phyloP scores from a whole-genome alignment of 768 basidiomycete genomes.

The Russula abietina region DNA sequence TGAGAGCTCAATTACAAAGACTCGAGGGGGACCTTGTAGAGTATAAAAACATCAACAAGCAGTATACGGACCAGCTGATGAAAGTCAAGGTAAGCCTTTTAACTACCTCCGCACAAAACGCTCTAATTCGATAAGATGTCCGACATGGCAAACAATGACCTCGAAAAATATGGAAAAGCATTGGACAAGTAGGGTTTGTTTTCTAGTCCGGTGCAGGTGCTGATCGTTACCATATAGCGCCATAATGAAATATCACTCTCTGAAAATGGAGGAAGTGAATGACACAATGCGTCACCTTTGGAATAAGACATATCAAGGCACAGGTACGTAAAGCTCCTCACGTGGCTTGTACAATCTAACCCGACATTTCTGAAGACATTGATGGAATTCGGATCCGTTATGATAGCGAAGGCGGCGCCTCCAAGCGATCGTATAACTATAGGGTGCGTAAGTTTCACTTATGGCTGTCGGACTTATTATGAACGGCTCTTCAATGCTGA shows the following conservation, averaged over 20 bases:
- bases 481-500: conserved; percentile 9
- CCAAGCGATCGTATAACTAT: conserved; percentile 95
- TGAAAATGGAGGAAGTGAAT: conserved; percentile 99
- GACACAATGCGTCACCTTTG: conserved; percentile 95
- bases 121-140: conserved; percentile 58
- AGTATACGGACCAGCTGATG: conserved; percentile 85
- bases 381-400: conserved; percentile 95
- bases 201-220: not conserved
- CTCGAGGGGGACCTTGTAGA: conserved; percentile 70
- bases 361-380: conserved; percentile 57
- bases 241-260: conserved; percentile 95
- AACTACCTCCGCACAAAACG: not conserved
- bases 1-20: conserved; percentile 58
- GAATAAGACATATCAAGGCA: conserved; percentile 99
- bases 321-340: conserved; percentile 48
- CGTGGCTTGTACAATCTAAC: not conserved
- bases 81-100: conserved; percentile 73
- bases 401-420: conserved; percentile 85
- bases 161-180: conserved; percentile 97
- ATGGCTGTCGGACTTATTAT: not conserved
- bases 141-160: conserved; percentile 93
- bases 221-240: conserved; percentile 52
- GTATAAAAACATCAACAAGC: conserved; percentile 80
- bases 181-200: conserved; percentile 73
- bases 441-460: conserved; percentile 49